Evolutionary conservation across 345 rosid genomes (phyloP), one percentile per base, ranked within the genome.

Genomic region (Eucalyptus grandis): DNA sequence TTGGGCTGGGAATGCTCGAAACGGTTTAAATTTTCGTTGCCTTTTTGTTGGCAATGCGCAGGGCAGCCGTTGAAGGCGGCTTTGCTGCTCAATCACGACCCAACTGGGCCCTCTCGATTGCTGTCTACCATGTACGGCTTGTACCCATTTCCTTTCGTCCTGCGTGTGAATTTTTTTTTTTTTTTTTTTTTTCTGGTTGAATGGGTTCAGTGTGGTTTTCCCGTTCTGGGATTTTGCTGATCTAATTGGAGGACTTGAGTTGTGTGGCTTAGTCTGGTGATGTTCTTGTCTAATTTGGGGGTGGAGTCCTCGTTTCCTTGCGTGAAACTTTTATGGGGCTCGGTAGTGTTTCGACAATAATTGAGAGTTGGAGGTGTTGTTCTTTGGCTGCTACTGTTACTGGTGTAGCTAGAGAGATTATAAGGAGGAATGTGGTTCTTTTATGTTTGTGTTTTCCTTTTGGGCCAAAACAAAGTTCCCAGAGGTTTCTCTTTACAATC

Each of bases 11-110:
- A 44, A 31, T 30, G 88, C 83, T 77, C 27, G 47, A 37, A 37
- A 11, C 43, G 44, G 27, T 50, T 6, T 82, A 43, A 56, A 51
- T 19, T 12, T 80, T 43, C 16, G 53, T 30, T 51, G 24, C 30
- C 13, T 37, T 86, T 46, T 88, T 90, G 89, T 86, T 89, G 62
- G 31, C n/a, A 27, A 82, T 31, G 88, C 88, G 86, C 89, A 95
- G 98, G 95, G n/a, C 90, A 91, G 87, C 98, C 98, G 7, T 91
- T 96, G 93, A 95, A 93, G 93, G 96, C 95, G 86, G 97, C 97
- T 88, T 60, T 97, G 90, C 94, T 97, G 60, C 92, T 96, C 88
- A 96, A 96, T 90, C 90, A 96, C n/a, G 97, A 97, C 37, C 97
- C 98, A 4, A 81, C 94, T 37, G 96, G 92, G 49, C 98, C 99